These are phyloP conservation scores for Fusarium sambucinum DNA, from an alignment of 2,329 filamentous ascomycete species.

Conservation along the genomic window DNA sequence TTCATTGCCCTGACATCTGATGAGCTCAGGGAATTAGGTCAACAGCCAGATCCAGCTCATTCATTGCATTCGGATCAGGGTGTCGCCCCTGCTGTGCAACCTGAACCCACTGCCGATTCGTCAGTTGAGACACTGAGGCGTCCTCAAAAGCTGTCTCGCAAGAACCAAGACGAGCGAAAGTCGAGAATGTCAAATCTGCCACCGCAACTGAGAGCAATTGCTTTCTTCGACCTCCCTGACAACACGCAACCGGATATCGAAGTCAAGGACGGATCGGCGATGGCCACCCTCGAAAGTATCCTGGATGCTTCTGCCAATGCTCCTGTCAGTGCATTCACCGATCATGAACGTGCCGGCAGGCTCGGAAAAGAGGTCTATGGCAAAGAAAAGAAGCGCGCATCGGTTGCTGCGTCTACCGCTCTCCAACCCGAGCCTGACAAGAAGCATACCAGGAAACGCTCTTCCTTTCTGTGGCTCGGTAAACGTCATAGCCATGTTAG, in stretches of 20 bases:
- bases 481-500: slow-evolving; percentile 54
- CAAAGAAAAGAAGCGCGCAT: slow-evolving; percentile 64
- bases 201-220: slow-evolving; percentile 87
- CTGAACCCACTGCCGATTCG: slow-evolving; percentile 33
- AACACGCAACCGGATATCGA: slow-evolving; percentile 62
- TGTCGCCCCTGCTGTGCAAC: slow-evolving; percentile 21
- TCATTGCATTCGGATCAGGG: slow-evolving; percentile 38
- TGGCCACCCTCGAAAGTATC: slow-evolving; percentile 89
- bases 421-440: slow-evolving; percentile 40
- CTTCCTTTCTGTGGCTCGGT: slow-evolving; percentile 63
- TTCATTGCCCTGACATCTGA: slow-evolving; percentile 51
- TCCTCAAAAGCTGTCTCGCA: slow-evolving; percentile 52
- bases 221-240: slow-evolving; percentile 84
- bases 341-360: slow-evolving; percentile 84
- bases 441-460: slow-evolving; percentile 59
- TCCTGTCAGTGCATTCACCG: slow-evolving; percentile 90
- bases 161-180: slow-evolving; percentile 51
- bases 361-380: slow-evolving; percentile 82
- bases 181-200: slow-evolving; percentile 67
- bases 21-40: slow-evolving; percentile 37
- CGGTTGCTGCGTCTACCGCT: slow-evolving; percentile 48
- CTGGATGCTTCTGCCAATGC: slow-evolving; percentile 89
- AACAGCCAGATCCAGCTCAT: slow-evolving; percentile 34
- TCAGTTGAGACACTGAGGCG: slow-evolving; percentile 48
- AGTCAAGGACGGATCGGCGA: slow-evolving; percentile 82